Conservation (phyloP, 805 yeast species). For the Monosporozyma siamensis region DNA sequence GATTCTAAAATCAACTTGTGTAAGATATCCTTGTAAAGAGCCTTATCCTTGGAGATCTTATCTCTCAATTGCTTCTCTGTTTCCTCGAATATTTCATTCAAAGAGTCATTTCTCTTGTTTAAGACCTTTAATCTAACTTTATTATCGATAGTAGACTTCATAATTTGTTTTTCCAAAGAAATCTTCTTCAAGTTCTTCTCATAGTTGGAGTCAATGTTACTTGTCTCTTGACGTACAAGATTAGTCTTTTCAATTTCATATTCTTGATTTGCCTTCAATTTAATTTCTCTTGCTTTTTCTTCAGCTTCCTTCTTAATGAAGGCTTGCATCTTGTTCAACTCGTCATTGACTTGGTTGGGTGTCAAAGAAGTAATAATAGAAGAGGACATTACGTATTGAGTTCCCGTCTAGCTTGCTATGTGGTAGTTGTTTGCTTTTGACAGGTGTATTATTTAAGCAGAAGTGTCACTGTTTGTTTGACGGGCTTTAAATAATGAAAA, state of each 20-base stretch:
- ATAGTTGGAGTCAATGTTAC: constrained; percentile 73
- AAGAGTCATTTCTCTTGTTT: constrained; percentile 72
- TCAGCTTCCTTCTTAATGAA: constrained; percentile 99
- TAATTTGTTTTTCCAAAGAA: constrained; percentile 85
- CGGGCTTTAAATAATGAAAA: no score
- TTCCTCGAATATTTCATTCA: constrained; percentile 62
- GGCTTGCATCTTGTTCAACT: constrained; percentile 94
- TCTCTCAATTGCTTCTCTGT: constrained; percentile 53
- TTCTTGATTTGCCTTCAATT: constrained; percentile 94
- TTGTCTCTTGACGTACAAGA: constrained; percentile 85
- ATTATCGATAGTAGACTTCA: constrained; percentile 90
- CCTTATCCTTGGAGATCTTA: constrained; percentile 42
- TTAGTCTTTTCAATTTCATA: constrained; percentile 96
- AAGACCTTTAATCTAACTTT: constrained; percentile 88
- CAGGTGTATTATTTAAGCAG: no score
- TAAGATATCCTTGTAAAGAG: constrained; percentile 60
- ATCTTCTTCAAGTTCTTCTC: constrained; percentile 86
- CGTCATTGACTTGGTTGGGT: constrained; percentile 71
- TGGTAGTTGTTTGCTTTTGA: no score
- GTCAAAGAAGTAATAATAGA: constrained; percentile 30
- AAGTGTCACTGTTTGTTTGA: no score
- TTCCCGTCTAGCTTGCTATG: no score
- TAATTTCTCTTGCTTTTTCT: constrained; percentile 95
- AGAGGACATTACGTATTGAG: constrained; percentile 36
- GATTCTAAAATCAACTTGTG: constrained; percentile 75